phyloP scores from a whole-genome alignment of 192 early-diverging fungal species.

The Backusella morwellensis region DNA sequence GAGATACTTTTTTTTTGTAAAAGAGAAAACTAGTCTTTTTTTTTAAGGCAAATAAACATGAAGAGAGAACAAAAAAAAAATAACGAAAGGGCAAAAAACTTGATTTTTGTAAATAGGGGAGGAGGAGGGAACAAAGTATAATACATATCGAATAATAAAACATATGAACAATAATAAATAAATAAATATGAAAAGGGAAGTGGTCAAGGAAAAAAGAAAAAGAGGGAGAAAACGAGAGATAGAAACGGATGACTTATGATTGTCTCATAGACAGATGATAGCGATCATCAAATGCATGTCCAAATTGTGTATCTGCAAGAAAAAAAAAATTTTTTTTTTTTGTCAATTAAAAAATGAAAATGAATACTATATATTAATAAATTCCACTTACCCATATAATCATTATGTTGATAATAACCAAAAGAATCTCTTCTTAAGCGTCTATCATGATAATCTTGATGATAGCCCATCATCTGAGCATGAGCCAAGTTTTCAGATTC shows the following conservation, averaged over 20 bases:
- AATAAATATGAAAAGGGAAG: background rate
- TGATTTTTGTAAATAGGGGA: background rate
- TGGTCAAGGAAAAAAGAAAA: background rate
- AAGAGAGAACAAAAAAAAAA: no score
- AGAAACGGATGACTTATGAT: background rate
- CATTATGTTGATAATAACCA: background rate
- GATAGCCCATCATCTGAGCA: conserved; percentile 10
- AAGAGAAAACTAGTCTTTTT: background rate
- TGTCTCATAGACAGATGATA: conserved; percentile 7
- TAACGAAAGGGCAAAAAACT: background rate
- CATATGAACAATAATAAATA: conserved; percentile 2
- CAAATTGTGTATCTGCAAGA: background rate
- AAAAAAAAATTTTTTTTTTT: background rate
- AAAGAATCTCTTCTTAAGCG: background rate
- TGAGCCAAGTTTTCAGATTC: conserved; percentile 17
- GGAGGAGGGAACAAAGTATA: background rate
- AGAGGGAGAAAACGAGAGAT: background rate
- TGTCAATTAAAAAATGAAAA: background rate
- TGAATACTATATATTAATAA: background rate
- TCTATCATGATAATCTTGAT: background rate
- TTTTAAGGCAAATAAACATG: background rate
- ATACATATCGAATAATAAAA: background rate
- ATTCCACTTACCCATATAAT: background rate
- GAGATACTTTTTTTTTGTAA: background rate
- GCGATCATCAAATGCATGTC: background rate